These are phyloP conservation scores for Flammula alnicola DNA, from an alignment of 1,284 basidiomycete genomes.

Conservation along the genomic window DNA sequence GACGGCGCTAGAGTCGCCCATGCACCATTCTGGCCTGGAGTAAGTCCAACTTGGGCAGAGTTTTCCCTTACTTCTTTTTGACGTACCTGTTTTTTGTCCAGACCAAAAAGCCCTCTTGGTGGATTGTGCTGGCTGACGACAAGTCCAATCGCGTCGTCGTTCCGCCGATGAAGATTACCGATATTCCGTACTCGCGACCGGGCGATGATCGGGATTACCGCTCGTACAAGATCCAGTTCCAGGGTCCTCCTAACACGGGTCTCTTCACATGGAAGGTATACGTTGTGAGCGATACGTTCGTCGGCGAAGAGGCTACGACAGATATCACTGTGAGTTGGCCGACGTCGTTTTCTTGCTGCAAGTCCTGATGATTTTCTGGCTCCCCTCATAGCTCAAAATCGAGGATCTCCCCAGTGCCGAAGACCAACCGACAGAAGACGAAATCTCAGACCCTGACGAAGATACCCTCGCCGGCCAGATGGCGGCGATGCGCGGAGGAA, in stretches of 20 bases:
- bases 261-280: conserved; percentile 91
- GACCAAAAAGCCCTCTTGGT: conserved; percentile 72
- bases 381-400: conserved; percentile 72
- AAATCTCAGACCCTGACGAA: conserved; percentile 96
- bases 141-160: conserved; percentile 91
- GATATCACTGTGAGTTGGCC: conserved; percentile 69
- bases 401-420: conserved; percentile 70
- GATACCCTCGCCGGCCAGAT: conserved; percentile 97
- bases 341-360: conserved; percentile 2
- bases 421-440: conserved; percentile 77
- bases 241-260: conserved; percentile 87
- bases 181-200: conserved; percentile 73
- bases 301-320: conserved; percentile 79
- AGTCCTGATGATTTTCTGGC: not conserved
- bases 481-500: conserved; percentile 93
- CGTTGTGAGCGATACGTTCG: conserved; percentile 86
- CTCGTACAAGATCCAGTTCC: conserved; percentile 91
- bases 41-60: conserved; percentile 45
- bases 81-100: conserved; percentile 4
- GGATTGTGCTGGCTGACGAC: conserved; percentile 90
- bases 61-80: not conserved
- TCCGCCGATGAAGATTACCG: conserved; percentile 84
- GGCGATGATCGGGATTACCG: conserved; percentile 68
- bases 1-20: conserved; percentile 73
- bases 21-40: conserved; percentile 90